Conservation (phyloP, 768 basidiomycete species). For the Aureoboletus auriporus region DNA sequence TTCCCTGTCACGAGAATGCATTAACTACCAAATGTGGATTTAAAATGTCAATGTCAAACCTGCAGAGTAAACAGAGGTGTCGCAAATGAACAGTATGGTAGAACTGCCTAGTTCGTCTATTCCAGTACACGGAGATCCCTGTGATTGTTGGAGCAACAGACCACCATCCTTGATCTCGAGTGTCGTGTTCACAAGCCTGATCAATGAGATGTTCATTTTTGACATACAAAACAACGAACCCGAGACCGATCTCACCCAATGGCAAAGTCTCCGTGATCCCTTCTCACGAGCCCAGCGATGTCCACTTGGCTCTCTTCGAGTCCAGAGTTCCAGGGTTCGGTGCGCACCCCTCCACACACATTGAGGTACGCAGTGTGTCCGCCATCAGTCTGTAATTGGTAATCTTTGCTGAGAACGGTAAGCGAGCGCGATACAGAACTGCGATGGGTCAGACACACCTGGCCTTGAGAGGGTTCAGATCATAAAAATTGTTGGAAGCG, state of each 20-base stretch:
- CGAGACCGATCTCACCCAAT: constrained; percentile 49
- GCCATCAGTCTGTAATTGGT: constrained; percentile 46
- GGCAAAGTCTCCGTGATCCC: constrained; percentile 63
- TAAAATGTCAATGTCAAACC: constrained; percentile 29
- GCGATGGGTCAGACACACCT: constrained; percentile 37
- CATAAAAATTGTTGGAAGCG: constrained; percentile 51
- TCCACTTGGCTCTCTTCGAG: constrained; percentile 44
- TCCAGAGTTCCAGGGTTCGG: constrained; percentile 57
- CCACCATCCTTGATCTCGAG: constrained; percentile 49
- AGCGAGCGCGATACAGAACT: background rate
- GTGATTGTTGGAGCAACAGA: constrained; percentile 52
- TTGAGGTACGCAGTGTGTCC: constrained; percentile 54
- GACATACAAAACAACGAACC: background rate
- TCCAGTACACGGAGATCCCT: constrained; percentile 63
- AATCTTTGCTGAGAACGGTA: constrained; percentile 53
- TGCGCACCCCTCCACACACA: constrained; percentile 54
- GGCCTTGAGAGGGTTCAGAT: constrained; percentile 58
- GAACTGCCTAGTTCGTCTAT: constrained; percentile 52
- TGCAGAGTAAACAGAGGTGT: constrained; percentile 52
- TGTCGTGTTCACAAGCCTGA: constrained; percentile 52
- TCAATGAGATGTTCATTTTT: background rate
- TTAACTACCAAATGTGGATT: background rate
- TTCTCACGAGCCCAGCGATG: constrained; percentile 60
- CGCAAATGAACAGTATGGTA: constrained; percentile 75
- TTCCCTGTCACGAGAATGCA: constrained; percentile 28